These are phyloP conservation scores for Calonectria pseudoturangicola DNA, from an alignment of 2,329 filamentous ascomycete genomes.

Conservation along the genomic window DNA sequence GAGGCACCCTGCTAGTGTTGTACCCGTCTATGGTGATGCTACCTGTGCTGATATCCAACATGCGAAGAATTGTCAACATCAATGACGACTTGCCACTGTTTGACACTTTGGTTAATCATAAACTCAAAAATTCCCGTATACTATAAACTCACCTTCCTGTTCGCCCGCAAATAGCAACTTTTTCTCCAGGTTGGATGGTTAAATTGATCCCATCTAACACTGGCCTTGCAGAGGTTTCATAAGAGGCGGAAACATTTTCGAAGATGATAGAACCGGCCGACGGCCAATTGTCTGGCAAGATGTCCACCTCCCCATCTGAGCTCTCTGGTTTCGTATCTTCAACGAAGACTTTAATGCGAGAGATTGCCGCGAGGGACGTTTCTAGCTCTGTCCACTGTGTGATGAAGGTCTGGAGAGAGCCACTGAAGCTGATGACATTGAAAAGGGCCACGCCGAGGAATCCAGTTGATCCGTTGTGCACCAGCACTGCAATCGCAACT, in stretches of 20 bases:
- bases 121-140: neutral
- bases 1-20: neutral
- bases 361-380: neutral
- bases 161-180: slow-evolving; percentile 16
- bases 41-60: slow-evolving; percentile 4
- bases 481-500: neutral
- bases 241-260: slow-evolving; percentile 11
- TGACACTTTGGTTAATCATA: neutral
- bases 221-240: neutral
- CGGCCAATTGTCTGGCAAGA: neutral
- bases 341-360: neutral
- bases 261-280: neutral
- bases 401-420: neutral
- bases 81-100: neutral
- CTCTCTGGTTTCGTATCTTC: slow-evolving; percentile 4
- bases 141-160: neutral
- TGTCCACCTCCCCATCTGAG: neutral
- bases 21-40: slow-evolving; percentile 3
- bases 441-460: slow-evolving; percentile 16
- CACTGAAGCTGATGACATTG: slow-evolving; percentile 21
- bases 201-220: neutral
- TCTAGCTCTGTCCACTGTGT: slow-evolving; percentile 10
- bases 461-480: neutral
- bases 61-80: slow-evolving; percentile 9
- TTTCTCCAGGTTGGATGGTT: neutral